These are phyloP conservation scores for Fusarium sp. DNA, from an alignment of 2,329 filamentous ascomycete genomes.

Conservation along the genomic window DNA sequence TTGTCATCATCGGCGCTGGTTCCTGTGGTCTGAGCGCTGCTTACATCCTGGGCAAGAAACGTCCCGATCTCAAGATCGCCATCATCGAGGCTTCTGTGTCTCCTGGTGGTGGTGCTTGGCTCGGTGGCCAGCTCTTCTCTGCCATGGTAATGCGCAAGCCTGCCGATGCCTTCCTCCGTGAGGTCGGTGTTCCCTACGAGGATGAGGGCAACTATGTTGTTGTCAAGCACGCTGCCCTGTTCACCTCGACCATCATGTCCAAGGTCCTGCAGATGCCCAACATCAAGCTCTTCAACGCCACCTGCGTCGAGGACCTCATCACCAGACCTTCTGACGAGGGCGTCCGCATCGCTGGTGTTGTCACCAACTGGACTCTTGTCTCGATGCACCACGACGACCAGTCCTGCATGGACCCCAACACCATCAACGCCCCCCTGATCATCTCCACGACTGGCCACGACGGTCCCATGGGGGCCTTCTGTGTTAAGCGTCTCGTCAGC, in stretches of 20 bases:
- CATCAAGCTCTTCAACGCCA: slow-evolving; percentile 96
- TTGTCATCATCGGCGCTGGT: slow-evolving; percentile 92
- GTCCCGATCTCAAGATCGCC: slow-evolving; percentile 90
- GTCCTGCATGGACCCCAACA: slow-evolving; percentile 97
- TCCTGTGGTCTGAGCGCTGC: slow-evolving; percentile 88
- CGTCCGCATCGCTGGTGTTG: slow-evolving; percentile 84
- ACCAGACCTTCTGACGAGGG: slow-evolving; percentile 71
- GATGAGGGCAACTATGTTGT: slow-evolving; percentile 91
- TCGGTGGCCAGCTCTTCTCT: slow-evolving; percentile 92
- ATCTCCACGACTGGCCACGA: slow-evolving; percentile 94
- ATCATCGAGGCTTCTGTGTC: slow-evolving; percentile 90
- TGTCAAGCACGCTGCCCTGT: slow-evolving; percentile 92
- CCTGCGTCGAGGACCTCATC: slow-evolving; percentile 90
- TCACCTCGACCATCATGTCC: slow-evolving; percentile 87
- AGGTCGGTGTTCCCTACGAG: slow-evolving; percentile 86
- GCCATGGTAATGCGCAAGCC: slow-evolving; percentile 97
- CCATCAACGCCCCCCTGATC: slow-evolving; percentile 89
- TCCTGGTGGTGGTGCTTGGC: slow-evolving; percentile 90
- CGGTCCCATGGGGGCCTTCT: slow-evolving; percentile 90
- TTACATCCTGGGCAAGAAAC: slow-evolving; percentile 83
- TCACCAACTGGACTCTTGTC: slow-evolving; percentile 96
- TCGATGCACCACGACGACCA: slow-evolving; percentile 89
- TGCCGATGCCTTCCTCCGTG: slow-evolving; percentile 83
- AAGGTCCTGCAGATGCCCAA: slow-evolving; percentile 88
- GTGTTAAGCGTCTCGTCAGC: slow-evolving; percentile 87